Evolutionary conservation across 805 yeast genomes (phyloP), one percentile per base, ranked within the genome.

Genomic region (Candida patagonica): DNA sequence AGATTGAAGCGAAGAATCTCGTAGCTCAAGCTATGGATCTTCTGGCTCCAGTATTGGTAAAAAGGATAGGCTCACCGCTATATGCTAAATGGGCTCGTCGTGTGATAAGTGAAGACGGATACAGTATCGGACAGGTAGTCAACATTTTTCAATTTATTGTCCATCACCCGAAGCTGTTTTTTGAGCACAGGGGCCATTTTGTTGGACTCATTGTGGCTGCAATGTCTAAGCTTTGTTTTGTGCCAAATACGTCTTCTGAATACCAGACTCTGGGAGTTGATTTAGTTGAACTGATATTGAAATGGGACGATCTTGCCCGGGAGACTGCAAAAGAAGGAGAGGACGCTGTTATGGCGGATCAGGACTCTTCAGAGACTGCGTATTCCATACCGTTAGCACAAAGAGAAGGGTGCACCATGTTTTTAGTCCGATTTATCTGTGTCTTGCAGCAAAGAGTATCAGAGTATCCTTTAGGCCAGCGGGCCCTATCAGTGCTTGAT

Each of bases 61-160:
- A 70, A 41, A 67, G 94, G 38, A 72, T 82, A 61, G 66, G 66
- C 5, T 52, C 69, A 1, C 71, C 76, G 6, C 65, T 70, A 44
- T 92, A 97, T 97, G 73, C 92, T 38, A 88, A 84, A 49, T 87
- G 95, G 88, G 95, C 96, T 0, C 77, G 96, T 48, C 71, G 96
- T 38, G 92, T 89, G 1, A 67, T 92, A 10, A 78, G 88, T 2
- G 97, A 94, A 55, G 94, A 87, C 53, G 89, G 92, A 0, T 82
- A 79, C 55, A 86, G 77, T 52, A 87, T 86, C 2, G 75, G 80
- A 2, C 95, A 86, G 53, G 95, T 88, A 27, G 65, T 84, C 44
- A 82, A 84, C 44, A 82, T 92, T 9, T 92, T 86, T 50, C 94
- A 86, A 54, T 86, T 89, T 51, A 75, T 92, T 59, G 85, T 85